Evolutionary conservation across 2,329 filamentous ascomycete genomes (phyloP).

Genomic region (Aschersonia sp.): DNA sequence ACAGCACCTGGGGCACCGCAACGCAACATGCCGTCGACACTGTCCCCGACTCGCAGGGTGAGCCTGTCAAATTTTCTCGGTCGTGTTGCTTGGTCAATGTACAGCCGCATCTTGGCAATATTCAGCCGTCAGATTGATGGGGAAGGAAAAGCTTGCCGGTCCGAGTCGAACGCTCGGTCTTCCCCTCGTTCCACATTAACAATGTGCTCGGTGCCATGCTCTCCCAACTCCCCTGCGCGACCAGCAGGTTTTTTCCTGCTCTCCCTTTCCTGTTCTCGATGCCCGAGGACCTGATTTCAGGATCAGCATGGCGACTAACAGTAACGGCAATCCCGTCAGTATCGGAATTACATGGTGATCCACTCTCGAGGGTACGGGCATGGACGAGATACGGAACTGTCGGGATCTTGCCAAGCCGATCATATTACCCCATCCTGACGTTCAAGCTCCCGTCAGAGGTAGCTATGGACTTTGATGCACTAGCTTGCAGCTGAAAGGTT

Average conservation of each 20-base stretch:
- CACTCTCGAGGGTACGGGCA: not conserved
- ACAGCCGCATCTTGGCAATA: not conserved
- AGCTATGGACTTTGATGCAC: not conserved
- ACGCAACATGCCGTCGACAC: too few species aligned
- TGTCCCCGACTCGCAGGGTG: too few species aligned
- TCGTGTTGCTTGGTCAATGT: not conserved
- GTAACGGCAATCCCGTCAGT: not conserved
- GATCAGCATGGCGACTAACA: too few species aligned
- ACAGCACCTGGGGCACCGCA: too few species aligned
- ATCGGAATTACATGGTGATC: not conserved
- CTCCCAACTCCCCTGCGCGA: not conserved
- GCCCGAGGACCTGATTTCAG: not conserved
- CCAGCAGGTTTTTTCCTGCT: not conserved
- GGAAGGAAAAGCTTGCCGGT: not conserved
- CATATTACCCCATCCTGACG: not conserved
- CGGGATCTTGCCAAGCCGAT: not conserved
- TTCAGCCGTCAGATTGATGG: not conserved
- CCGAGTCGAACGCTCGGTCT: not conserved
- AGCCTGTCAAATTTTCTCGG: not conserved
- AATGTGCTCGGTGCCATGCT: not conserved
- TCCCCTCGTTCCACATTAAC: too few species aligned
- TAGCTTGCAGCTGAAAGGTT: not conserved
- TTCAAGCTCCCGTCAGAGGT: not conserved
- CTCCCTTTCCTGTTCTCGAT: not conserved
- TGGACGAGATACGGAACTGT: not conserved